These are phyloP conservation scores for Spiromastix sp. DNA, from an alignment of 2,329 filamentous ascomycete species.

Conservation along the genomic window DNA sequence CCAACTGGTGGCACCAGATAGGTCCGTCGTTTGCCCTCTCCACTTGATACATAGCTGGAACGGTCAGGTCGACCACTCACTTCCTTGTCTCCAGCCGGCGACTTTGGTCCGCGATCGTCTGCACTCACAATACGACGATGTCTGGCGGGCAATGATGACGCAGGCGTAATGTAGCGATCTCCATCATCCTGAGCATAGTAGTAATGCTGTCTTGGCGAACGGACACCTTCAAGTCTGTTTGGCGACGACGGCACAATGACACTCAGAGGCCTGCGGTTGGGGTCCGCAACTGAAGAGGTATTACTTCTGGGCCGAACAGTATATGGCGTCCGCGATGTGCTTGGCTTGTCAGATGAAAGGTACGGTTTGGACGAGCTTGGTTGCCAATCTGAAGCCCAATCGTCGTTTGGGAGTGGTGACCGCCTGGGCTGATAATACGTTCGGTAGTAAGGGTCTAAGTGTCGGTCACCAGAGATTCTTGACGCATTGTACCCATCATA, in stretches of 20 bases:
- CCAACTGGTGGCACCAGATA: constrained; percentile 8
- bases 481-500: constrained; percentile 23
- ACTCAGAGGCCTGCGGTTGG: constrained; percentile 17
- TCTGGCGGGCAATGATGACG: constrained; percentile 17
- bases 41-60: constrained; percentile 20
- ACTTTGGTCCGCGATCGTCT: constrained; percentile 11
- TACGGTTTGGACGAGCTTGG: constrained; percentile 24
- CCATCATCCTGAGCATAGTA: constrained; percentile 17
- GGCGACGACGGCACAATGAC: constrained; percentile 19
- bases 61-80: constrained; percentile 6
- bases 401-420: constrained; percentile 14
- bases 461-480: constrained; percentile 13
- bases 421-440: constrained; percentile 5
- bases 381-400: constrained; percentile 23
- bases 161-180: constrained; percentile 25
- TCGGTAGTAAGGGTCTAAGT: constrained; percentile 11
- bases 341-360: constrained; percentile 20
- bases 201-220: constrained; percentile 15
- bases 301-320: constrained; percentile 28
- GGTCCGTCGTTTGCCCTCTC: constrained; percentile 7
- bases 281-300: constrained; percentile 21
- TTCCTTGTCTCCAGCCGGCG: constrained; percentile 3
- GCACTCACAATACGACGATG: constrained; percentile 21
- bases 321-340: constrained; percentile 28
- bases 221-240: constrained; percentile 10